phyloP scores from a whole-genome alignment of 257 asterid genomes.

The Knoxia roxburghii region DNA sequence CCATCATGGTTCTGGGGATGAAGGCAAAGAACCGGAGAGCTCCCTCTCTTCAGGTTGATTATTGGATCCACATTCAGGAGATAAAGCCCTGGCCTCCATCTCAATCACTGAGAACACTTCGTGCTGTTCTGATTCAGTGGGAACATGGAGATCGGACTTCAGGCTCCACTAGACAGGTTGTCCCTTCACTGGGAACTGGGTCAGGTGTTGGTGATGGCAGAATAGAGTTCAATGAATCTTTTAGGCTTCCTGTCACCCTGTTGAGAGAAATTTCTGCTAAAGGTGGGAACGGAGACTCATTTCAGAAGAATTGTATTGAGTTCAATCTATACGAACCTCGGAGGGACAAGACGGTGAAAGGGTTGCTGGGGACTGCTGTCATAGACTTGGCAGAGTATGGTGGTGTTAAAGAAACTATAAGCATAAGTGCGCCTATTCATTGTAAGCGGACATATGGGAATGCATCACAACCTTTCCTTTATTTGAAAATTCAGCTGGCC shows the following conservation, averaged over 20 bases:
- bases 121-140: conserved; percentile 72
- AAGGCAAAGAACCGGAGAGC: conserved; percentile 48
- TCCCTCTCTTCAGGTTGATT: conserved; percentile 56
- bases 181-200: conserved; percentile 48
- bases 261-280: conserved; percentile 44
- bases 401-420: conserved; percentile 39
- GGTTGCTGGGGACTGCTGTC: conserved; percentile 70
- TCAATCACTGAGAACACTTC: conserved; percentile 50
- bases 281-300: conserved; percentile 36
- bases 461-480: conserved; percentile 59
- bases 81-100: conserved; percentile 95
- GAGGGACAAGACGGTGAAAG: conserved; percentile 56
- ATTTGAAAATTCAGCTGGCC: conserved; percentile 48
- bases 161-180: conserved; percentile 59
- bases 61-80: conserved; percentile 50
- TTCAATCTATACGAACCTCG: conserved; percentile 70
- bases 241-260: conserved; percentile 55
- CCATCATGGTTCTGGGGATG: conserved; percentile 58
- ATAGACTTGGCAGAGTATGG: conserved; percentile 72
- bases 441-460: conserved; percentile 72
- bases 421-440: conserved; percentile 44
- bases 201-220: conserved; percentile 60
- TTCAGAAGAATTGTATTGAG: conserved; percentile 60
- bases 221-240: conserved; percentile 62
- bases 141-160: conserved; percentile 52